phyloP scores from a whole-genome alignment of 2,329 filamentous ascomycete species.

The Harringtonia lauricola region DNA sequence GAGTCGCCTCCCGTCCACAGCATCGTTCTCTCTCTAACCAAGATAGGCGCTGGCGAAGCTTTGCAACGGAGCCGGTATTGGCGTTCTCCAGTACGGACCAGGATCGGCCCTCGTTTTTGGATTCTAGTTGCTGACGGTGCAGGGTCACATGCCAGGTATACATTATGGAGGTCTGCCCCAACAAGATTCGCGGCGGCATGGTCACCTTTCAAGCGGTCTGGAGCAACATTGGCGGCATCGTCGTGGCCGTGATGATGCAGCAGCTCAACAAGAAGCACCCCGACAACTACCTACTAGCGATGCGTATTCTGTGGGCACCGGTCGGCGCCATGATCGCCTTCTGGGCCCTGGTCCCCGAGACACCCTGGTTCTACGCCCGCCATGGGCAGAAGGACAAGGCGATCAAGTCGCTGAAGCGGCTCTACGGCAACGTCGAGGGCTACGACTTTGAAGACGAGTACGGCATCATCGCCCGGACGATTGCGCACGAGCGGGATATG shows the following conservation, averaged over 20 bases:
- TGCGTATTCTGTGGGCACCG: conserved; percentile 6
- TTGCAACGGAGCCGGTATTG: conserved; percentile 7
- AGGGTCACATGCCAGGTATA: conserved; percentile 8
- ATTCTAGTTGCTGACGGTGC: neutral
- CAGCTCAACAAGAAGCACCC: conserved; percentile 8
- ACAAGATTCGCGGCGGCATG: conserved; percentile 9
- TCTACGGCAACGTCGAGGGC: conserved; percentile 4
- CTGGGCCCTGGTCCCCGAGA: conserved; percentile 7
- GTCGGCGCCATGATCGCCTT: conserved; percentile 5
- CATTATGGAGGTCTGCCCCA: conserved; percentile 8
- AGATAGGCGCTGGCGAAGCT: conserved; percentile 3
- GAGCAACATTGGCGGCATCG: conserved; percentile 7
- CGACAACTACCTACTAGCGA: conserved; percentile 7
- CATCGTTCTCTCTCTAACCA: too few species aligned
- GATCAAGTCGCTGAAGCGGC: neutral
- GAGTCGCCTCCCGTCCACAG: too few species aligned
- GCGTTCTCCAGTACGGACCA: conserved; percentile 3
- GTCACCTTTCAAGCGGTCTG: conserved; percentile 7
- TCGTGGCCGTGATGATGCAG: conserved; percentile 6
- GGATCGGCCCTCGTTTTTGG: too few species aligned
- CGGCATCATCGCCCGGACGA: conserved; percentile 5
- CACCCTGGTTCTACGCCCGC: conserved; percentile 9
- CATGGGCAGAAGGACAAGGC: conserved; percentile 5
- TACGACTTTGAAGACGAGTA: conserved; percentile 6
- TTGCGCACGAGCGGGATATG: conserved; percentile 3